These are phyloP conservation scores for Fusarium beomiforme DNA, from an alignment of 2,329 filamentous ascomycete genomes.

Conservation along the genomic window DNA sequence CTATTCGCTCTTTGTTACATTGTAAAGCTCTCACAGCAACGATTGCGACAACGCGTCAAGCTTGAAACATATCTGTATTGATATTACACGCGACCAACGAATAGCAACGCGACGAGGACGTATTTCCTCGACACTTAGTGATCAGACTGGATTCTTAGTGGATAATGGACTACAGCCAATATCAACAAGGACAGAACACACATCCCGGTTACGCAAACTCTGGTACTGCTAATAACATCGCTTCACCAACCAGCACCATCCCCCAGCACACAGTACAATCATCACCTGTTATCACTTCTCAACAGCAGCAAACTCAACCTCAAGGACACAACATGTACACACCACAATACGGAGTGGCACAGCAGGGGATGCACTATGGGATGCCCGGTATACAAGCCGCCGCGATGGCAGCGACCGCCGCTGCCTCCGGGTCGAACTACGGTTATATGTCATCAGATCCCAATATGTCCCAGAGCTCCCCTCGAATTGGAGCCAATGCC, in stretches of 20 bases:
- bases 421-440: slow-evolving; percentile 83
- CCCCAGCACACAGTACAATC: slow-evolving; percentile 75
- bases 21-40: slow-evolving; percentile 13
- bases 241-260: slow-evolving; percentile 77
- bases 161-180: slow-evolving; percentile 81
- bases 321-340: slow-evolving; percentile 82
- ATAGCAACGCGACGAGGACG: slow-evolving; percentile 43
- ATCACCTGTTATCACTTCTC: slow-evolving; percentile 82
- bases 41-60: slow-evolving; percentile 20
- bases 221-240: slow-evolving; percentile 67
- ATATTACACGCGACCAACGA: slow-evolving; percentile 29
- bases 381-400: slow-evolving; percentile 88
- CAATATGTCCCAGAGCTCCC: slow-evolving; percentile 76
- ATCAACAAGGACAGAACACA: slow-evolving; percentile 71
- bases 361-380: slow-evolving; percentile 79
- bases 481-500: slow-evolving; percentile 78
- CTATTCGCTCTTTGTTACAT: slow-evolving; percentile 37
- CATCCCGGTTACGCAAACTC: slow-evolving; percentile 73
- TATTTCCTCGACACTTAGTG: slow-evolving; percentile 40
- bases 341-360: slow-evolving; percentile 77
- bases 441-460: slow-evolving; percentile 78
- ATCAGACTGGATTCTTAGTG: slow-evolving; percentile 44
- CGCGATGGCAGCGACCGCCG: slow-evolving; percentile 91
- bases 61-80: slow-evolving; percentile 5
- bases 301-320: slow-evolving; percentile 72